A percentile compares a stretch with the other conserved stretches of the same genome.
phyloP scores from a whole-genome alignment of 2,329 filamentous ascomycete species.

The Lachnellula cervina region DNA sequence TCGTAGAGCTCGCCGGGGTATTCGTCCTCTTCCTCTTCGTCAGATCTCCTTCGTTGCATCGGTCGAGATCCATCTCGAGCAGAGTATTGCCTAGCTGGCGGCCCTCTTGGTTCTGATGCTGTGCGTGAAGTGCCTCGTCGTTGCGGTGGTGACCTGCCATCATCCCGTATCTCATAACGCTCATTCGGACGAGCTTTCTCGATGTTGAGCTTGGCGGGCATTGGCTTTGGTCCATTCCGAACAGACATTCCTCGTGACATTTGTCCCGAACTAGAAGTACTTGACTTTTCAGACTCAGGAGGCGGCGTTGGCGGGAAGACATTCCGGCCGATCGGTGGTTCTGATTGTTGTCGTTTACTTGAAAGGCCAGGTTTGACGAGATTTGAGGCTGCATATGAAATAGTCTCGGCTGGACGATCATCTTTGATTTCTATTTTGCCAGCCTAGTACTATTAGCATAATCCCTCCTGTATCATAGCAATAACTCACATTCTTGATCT shows the following conservation, averaged over 20 bases:
- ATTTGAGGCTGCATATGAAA: slow-evolving; percentile 90
- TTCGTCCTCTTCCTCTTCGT: slow-evolving; percentile 49
- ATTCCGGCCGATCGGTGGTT: slow-evolving; percentile 72
- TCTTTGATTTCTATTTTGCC: slow-evolving; percentile 58
- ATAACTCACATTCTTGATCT: slow-evolving; percentile 64
- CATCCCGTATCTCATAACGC: slow-evolving; percentile 31
- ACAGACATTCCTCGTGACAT: slow-evolving; percentile 56
- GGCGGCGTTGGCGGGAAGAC: slow-evolving; percentile 98
- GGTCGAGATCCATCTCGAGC: slow-evolving; percentile 26
- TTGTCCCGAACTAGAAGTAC: slow-evolving; percentile 16
- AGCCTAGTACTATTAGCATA: slow-evolving; percentile 37
- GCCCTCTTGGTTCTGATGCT: slow-evolving; percentile 46
- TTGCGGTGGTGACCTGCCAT: slow-evolving; percentile 33
- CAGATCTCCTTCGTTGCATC: slow-evolving; percentile 22
- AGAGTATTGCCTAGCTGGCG: slow-evolving; percentile 32
- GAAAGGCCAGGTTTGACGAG: slow-evolving; percentile 81
- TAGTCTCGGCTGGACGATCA: slow-evolving; percentile 74
- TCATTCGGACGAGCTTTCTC: slow-evolving; percentile 48
- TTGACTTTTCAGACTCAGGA: slow-evolving; percentile 72
- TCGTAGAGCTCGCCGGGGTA: slow-evolving; percentile 60
- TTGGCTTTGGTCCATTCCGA: slow-evolving; percentile 55
- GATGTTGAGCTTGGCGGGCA: slow-evolving; percentile 59
- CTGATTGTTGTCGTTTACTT: slow-evolving; percentile 79
- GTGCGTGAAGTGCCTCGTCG: slow-evolving; percentile 44
- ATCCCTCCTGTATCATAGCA: slow-evolving; percentile 1